Evolutionary conservation across 2,329 filamentous ascomycete genomes (phyloP).

Genomic region (Fusarium multiceps): DNA sequence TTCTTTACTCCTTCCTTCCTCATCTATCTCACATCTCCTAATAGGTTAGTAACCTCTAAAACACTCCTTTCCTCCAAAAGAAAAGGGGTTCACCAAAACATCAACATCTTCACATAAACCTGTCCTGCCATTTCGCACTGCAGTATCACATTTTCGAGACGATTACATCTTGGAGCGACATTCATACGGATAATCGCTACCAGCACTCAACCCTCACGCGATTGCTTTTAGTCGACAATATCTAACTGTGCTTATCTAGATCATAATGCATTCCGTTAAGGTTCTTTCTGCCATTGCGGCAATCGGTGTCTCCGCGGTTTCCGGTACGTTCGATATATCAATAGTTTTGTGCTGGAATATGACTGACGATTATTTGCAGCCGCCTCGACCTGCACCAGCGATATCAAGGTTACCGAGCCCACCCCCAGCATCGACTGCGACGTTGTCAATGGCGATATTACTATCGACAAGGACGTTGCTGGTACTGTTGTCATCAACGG

Average conservation of each 20-base stretch:
- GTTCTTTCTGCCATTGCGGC: constrained; percentile 60
- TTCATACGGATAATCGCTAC: constrained; percentile 26
- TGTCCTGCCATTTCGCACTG: not conserved
- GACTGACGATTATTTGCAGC: constrained; percentile 42
- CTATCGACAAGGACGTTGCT: constrained; percentile 67
- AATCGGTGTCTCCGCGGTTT: constrained; percentile 54
- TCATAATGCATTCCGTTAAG: constrained; percentile 61
- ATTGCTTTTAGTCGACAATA: not conserved
- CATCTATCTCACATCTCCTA: constrained; percentile 11
- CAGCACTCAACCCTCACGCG: not conserved
- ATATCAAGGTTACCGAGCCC: constrained; percentile 73
- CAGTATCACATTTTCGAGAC: constrained; percentile 8
- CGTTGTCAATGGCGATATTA: constrained; percentile 76
- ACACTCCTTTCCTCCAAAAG: not conserved
- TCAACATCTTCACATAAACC: not conserved
- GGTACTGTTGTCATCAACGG: constrained; percentile 72
- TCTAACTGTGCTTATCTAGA: constrained; percentile 43
- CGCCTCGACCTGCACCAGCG: constrained; percentile 56
- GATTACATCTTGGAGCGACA: constrained; percentile 17
- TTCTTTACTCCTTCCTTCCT: not conserved
- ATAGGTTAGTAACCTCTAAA: constrained; percentile 39
- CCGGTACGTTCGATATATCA: constrained; percentile 52
- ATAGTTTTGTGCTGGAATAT: not conserved
- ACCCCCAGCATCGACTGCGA: constrained; percentile 72
- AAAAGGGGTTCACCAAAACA: constrained; percentile 7